A percentile compares a stretch with the other conserved stretches of the same genome.
These are phyloP conservation scores for Wickerhamiella siamensis DNA, from an alignment of 805 yeast species.

Conservation along the genomic window DNA sequence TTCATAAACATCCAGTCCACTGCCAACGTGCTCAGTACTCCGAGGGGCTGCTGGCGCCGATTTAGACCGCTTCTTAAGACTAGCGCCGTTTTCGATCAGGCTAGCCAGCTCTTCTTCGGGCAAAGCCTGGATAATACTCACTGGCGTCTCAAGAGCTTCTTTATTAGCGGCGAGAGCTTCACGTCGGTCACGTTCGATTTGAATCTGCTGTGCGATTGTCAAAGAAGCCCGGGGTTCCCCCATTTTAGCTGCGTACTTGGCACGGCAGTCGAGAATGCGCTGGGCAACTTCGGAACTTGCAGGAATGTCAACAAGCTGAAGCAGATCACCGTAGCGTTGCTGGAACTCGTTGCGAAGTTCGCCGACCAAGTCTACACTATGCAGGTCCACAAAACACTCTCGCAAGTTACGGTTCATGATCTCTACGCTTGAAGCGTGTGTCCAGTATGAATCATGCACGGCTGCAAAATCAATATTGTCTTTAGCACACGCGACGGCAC, in stretches of 20 bases:
- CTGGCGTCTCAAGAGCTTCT: constrained; percentile 38
- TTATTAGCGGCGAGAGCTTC: constrained; percentile 36
- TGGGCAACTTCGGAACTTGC: constrained; percentile 36
- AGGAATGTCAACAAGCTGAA: constrained; percentile 45
- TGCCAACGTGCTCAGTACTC: constrained; percentile 24
- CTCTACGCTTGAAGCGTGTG: constrained; percentile 78
- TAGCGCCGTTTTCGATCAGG: constrained; percentile 18
- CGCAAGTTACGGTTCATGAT: constrained; percentile 56
- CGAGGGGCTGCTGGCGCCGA: constrained; percentile 5
- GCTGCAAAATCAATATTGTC: constrained; percentile 66
- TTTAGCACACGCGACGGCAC: constrained; percentile 65
- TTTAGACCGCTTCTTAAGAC: constrained; percentile 7
- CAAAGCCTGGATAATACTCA: constrained; percentile 33
- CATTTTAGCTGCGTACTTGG: constrained; percentile 29
- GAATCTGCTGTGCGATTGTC: constrained; percentile 59
- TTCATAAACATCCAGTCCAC: constrained; percentile 20
- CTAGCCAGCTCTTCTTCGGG: constrained; percentile 20
- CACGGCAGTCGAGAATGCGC: constrained; percentile 36
- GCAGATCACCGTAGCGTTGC: constrained; percentile 57
- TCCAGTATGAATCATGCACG: constrained; percentile 97
- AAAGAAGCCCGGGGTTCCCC: constrained; percentile 23
- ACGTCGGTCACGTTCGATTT: constrained; percentile 51
- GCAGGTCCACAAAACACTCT: constrained; percentile 65
- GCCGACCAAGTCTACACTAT: constrained; percentile 55
- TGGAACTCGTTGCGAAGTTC: constrained; percentile 67